phyloP scores from a whole-genome alignment of 1,284 basidiomycete species.

The Sporisorium graminicola region DNA sequence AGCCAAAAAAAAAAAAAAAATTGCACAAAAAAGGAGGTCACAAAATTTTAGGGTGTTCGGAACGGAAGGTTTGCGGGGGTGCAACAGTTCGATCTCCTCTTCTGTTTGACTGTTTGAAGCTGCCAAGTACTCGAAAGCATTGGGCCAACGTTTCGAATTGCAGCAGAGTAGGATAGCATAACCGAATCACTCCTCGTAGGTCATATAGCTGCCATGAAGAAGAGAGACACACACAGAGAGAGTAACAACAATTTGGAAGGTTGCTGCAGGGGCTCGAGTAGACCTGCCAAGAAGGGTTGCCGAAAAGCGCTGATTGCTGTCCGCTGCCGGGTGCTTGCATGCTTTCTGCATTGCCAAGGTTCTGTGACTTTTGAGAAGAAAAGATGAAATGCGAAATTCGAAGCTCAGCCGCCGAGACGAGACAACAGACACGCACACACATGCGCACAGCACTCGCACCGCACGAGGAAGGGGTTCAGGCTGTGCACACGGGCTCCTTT shows the following conservation, averaged over 20 bases:
- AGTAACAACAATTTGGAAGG: too few species aligned
- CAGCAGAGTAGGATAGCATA: too few species aligned
- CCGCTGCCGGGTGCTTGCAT: neutral
- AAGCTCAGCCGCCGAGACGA: neutral
- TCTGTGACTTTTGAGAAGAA: constrained; percentile 6
- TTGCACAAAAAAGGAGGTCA: neutral
- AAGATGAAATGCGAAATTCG: neutral
- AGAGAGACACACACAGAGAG: too few species aligned
- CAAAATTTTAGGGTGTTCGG: neutral
- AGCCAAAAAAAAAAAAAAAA: neutral
- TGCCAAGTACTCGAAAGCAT: too few species aligned
- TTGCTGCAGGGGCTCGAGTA: neutral
- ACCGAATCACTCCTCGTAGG: too few species aligned
- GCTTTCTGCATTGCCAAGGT: neutral
- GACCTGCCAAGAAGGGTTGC: neutral
- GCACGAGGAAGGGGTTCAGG: neutral
- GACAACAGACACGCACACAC: neutral
- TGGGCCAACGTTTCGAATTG: too few species aligned
- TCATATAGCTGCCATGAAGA: too few species aligned
- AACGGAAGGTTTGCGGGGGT: neutral
- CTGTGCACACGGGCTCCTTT: neutral
- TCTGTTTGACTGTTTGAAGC: neutral
- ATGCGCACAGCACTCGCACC: too few species aligned
- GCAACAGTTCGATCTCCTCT: neutral
- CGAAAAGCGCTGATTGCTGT: constrained; percentile 1